Evolutionary conservation across 768 basidiomycete species (phyloP), one percentile per base, ranked within the genome.

Genomic region (Leccinum sublutescens): DNA sequence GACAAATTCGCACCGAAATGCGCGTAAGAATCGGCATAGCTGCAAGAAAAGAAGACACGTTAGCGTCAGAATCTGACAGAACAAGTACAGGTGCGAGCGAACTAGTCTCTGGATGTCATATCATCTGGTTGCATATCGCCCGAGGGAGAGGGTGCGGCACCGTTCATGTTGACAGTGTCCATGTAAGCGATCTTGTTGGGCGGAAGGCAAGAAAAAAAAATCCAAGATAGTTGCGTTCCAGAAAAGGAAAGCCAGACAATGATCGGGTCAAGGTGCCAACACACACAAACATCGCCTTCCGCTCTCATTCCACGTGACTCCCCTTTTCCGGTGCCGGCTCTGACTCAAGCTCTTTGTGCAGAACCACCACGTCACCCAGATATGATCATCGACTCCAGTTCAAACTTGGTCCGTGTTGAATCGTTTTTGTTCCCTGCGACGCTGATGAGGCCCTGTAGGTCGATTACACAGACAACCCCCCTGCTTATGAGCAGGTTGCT

Each of bases 21-120:
- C 36, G 94, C 94, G 73, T 96, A 96, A 23, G 93, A 96, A 75
- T 96, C 93, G 58, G 93, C 93, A 81, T 95, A 94, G 79, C 92
- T 94, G 76, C 65, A 68, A 62, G 68, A 65, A 69, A 72, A 68
- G 66, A 71, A 67, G 74, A 74, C 70, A 66, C 67, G 54, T 58
- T 52, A 43, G 62, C 61, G 72, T 82, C 66, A 81, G 77, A 77
- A 69, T 67, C 65, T 58, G 70, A 66, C 53, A 51, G 64, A 52
- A 52, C 61, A 72, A 62, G 62, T 62, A 67, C 60, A 63, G 65
- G 63, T 60, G 52, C 67, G 70, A 80, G 80, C 85, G 81, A 82
- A 89, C 91, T 93, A 93, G 83, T 93, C 91, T 80, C 81, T 83
- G 25, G 91, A 93, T 52, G 91, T 93, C 91, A 93, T 89, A 64